A percentile compares a stretch with the other conserved stretches of the same genome.
Conservation (phyloP, 2,329 filamentous ascomycete genomes). For the Neobulgaria alba region DNA sequence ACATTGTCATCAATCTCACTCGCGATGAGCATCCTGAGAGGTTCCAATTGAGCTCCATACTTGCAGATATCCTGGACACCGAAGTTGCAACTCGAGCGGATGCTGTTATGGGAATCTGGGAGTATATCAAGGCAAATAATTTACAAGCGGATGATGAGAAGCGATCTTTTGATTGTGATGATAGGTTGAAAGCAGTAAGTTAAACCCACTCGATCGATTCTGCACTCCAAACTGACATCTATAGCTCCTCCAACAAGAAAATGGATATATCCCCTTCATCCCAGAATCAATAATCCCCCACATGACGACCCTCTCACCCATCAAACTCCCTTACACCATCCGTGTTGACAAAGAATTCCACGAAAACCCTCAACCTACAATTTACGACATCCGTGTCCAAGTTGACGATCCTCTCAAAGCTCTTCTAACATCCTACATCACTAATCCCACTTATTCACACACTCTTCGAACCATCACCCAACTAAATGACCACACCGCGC, state of each 20-base stretch:
- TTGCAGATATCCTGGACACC: conserved; percentile 80
- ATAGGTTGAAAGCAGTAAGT: conserved; percentile 65
- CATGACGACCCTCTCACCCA: conserved; percentile 68
- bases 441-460: conserved; percentile 59
- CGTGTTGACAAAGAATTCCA: conserved; percentile 82
- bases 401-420: conserved; percentile 74
- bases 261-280: conserved; percentile 78
- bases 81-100: conserved; percentile 80
- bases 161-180: conserved; percentile 84
- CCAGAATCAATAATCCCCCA: conserved; percentile 73
- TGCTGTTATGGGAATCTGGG: conserved; percentile 86
- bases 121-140: conserved; percentile 79
- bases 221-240: neutral
- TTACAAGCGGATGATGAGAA: conserved; percentile 94
- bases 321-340: conserved; percentile 85
- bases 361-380: conserved; percentile 63
- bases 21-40: conserved; percentile 81
- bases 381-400: conserved; percentile 83
- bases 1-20: conserved; percentile 79
- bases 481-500: conserved; percentile 78
- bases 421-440: conserved; percentile 55
- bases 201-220: neutral
- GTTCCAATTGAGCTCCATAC: conserved; percentile 66
- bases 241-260: conserved; percentile 64
- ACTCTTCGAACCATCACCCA: conserved; percentile 67